Percentiles rank a stretch among this genome's conserved stretches.
phyloP scores from a whole-genome alignment of 352 stramenopile species.

The Stephanocyclus meneghinianus region DNA sequence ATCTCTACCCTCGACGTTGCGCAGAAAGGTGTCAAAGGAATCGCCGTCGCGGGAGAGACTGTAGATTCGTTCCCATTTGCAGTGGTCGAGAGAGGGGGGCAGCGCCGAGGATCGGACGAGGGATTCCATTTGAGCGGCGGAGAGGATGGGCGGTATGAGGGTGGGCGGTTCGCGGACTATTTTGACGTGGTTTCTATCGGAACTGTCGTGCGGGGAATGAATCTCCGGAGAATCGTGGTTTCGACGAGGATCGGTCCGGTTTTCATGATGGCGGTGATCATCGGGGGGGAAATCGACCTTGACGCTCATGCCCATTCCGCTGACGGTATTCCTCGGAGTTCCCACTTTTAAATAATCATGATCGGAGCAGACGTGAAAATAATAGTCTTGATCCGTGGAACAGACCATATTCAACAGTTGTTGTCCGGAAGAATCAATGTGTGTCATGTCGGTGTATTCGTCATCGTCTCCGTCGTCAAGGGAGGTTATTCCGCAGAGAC shows the following conservation, averaged over 20 bases:
- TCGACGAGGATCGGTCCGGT: not conserved
- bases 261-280: not conserved
- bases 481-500: conserved; percentile 37
- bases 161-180: conserved; percentile 33
- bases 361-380: not conserved
- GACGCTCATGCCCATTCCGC: conserved; percentile 45
- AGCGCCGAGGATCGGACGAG: conserved; percentile 58
- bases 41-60: conserved; percentile 75
- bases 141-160: conserved; percentile 59
- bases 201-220: conserved; percentile 9
- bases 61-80: conserved; percentile 77
- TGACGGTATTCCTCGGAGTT: conserved; percentile 31
- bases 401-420: conserved; percentile 17
- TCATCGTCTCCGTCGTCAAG: conserved; percentile 31
- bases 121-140: conserved; percentile 60
- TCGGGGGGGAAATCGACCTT: conserved; percentile 37
- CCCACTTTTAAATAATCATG: conserved; percentile 31
- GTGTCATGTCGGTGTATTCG: conserved; percentile 30
- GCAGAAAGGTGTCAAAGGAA: conserved; percentile 75
- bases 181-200: conserved; percentile 29
- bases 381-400: not conserved
- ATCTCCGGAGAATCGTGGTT: not conserved
- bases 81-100: conserved; percentile 67
- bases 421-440: conserved; percentile 34
- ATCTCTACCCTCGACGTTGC: conserved; percentile 49